These are phyloP conservation scores for Ustilago trichophora DNA, from an alignment of 1,284 basidiomycete genomes.

Conservation along the genomic window DNA sequence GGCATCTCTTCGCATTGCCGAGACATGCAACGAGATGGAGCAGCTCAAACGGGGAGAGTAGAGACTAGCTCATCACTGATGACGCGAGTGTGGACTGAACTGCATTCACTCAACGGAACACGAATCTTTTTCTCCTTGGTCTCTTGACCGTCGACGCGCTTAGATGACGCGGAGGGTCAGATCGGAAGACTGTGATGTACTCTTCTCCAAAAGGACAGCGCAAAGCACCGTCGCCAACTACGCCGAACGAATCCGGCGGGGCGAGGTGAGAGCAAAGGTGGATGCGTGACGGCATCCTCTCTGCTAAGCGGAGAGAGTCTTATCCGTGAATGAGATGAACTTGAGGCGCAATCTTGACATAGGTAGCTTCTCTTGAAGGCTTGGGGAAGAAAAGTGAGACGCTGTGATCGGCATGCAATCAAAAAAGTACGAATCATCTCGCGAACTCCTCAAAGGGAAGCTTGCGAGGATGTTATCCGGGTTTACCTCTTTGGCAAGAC, in stretches of 20 bases:
- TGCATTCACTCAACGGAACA: not conserved
- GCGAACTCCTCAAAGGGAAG: not conserved
- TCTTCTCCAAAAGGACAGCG: no score
- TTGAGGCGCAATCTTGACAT: slow-evolving; percentile 3
- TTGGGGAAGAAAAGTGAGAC: slow-evolving; percentile 7
- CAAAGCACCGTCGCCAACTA: no score
- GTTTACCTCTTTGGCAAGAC: slow-evolving; percentile 42
- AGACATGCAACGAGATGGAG: slow-evolving; percentile 34
- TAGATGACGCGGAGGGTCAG: no score
- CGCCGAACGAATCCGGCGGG: no score
- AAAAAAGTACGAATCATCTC: slow-evolving; percentile 19
- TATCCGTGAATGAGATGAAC: not conserved
- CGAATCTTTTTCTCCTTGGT: no score
- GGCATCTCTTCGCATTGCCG: slow-evolving; percentile 8
- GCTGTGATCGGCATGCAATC: slow-evolving; percentile 32
- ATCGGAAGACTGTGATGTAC: no score
- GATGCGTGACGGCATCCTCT: no score
- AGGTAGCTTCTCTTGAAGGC: slow-evolving; percentile 38
- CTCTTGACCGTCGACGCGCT: no score
- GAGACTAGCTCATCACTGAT: not conserved
- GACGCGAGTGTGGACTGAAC: not conserved
- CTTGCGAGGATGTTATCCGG: slow-evolving; percentile 4
- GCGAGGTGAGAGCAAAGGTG: not conserved
- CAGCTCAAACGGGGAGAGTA: slow-evolving; percentile 30
- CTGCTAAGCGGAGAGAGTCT: no score